Percentiles rank a stretch among this genome's conserved stretches.
Evolutionary conservation across 1,139 yeast genomes (phyloP).

Genomic region (Yamadazyma triangularis): DNA sequence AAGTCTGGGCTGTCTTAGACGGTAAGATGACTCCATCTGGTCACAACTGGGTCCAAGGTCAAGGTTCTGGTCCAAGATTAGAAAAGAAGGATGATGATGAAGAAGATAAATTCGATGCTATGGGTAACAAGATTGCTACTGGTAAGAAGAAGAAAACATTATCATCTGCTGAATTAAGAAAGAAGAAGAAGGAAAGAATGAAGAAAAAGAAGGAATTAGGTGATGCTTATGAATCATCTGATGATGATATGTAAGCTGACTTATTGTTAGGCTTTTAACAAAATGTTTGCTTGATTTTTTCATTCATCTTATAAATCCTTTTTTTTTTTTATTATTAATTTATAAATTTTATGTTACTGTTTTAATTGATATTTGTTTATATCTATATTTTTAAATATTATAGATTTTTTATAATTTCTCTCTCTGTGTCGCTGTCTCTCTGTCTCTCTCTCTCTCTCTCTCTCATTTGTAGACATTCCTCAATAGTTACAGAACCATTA

Average conservation of each 20-base stretch:
- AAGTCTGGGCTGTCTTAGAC: slow-evolving; percentile 98
- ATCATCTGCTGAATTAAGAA: slow-evolving; percentile 98
- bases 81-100: slow-evolving; percentile 94
- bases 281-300: slow-evolving; percentile 6
- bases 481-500: too few relatives aligned
- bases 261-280: slow-evolving; percentile 4
- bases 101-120: slow-evolving; percentile 98
- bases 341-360: slow-evolving; percentile 14
- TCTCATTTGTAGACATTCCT: too few relatives aligned
- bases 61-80: slow-evolving; percentile 99
- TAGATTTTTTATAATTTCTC: slow-evolving; percentile 12
- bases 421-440: too few relatives aligned
- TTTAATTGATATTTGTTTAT: slow-evolving; percentile 12
- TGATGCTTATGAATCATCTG: slow-evolving; percentile 97
- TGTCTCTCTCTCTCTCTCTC: too few relatives aligned
- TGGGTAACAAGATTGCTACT: slow-evolving; percentile 98
- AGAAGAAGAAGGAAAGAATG: slow-evolving; percentile 99
- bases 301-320: slow-evolving; percentile 5
- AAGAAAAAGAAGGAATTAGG: slow-evolving; percentile 99
- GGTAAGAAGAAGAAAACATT: slow-evolving; percentile 96
- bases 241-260: slow-evolving; percentile 46
- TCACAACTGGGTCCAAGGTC: slow-evolving; percentile 99
- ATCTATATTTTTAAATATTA: slow-evolving; percentile 12
- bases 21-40: slow-evolving; percentile 99
- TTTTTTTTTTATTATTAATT: slow-evolving; percentile 9